Evolutionary conservation across 2,329 filamentous ascomycete genomes (phyloP), one percentile per base, ranked within the genome.

Genomic region (Colletotrichum sojae): DNA sequence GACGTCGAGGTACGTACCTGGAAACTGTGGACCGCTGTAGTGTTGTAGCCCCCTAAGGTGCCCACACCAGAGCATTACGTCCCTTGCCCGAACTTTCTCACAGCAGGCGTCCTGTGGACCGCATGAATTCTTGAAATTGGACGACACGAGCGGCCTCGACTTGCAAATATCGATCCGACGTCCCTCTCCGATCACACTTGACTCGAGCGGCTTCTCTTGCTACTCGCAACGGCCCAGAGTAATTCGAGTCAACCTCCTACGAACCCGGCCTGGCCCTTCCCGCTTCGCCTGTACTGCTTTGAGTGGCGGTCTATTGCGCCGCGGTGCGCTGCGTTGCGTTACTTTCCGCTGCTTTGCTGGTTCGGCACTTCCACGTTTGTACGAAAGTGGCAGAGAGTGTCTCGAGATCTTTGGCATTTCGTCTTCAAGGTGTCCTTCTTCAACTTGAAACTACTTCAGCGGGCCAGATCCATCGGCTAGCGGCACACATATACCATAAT

Each of bases 101-200:
- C 36, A 52, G 48, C 27, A 59, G 45, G 60, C 40, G 54, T 40
- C 43, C 18, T 68, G 67, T 70, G 67, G 67, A 68, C 63, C 63
- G 71, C 71, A 72, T 71, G 66, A 72, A 72, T 66, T 71, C 61
- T 72, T 57, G 65, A 72, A 72, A 72, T 72, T 72, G 69, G 55
- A 71, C 62, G 64, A 63, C 69, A 49, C 55, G 55, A 36, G 49
- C 20, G 55, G 52, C 49, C 53, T 69, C 45, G 54, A 58, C 59
- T 46, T 53, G 54, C 31, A 48, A 43, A 64, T 52, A 69, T 18
- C 65, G 59, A 59, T 45, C 27, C 6, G 22, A 16, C 54, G 55
- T 15, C 31, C 45, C 49, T 18, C 40, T 36, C 25, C 46, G 20
- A 36, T 16, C 18, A 22, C 54, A 64, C 40, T 22, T 48, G 22